phyloP scores from a whole-genome alignment of 257 asterid genomes.

The Solanum pennellii region DNA sequence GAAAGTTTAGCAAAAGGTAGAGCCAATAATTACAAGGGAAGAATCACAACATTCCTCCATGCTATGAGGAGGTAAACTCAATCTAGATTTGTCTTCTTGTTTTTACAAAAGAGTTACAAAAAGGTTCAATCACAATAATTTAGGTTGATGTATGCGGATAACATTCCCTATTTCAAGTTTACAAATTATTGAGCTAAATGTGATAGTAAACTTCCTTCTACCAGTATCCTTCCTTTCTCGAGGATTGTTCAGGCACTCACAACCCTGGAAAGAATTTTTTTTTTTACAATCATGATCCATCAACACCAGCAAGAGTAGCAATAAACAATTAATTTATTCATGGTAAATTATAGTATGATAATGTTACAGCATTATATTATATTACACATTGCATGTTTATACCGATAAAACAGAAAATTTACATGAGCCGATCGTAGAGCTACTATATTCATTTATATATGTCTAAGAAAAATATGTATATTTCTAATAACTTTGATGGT shows the following conservation, averaged over 20 bases:
- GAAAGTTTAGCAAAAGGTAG: neutral
- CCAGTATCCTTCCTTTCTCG: constrained; percentile 10
- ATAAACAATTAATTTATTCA: neutral
- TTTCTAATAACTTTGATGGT: neutral
- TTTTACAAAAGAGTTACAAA: neutral
- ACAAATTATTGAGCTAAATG: constrained; percentile 63
- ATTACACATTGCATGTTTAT: too few relatives aligned
- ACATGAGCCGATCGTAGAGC: neutral
- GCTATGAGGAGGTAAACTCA: neutral
- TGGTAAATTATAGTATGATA: too few relatives aligned
- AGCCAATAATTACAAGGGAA: neutral
- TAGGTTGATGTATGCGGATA: constrained; percentile 28
- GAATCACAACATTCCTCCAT: neutral
- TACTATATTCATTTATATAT: neutral
- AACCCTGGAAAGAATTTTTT: constrained; percentile 27
- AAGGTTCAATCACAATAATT: neutral
- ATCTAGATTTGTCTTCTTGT: neutral
- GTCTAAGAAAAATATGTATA: neutral
- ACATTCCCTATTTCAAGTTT: constrained; percentile 62
- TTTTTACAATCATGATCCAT: neutral
- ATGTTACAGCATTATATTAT: too few relatives aligned
- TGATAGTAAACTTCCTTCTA: constrained; percentile 36
- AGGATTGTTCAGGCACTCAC: constrained; percentile 16
- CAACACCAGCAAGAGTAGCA: neutral
- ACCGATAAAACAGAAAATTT: too few relatives aligned